Conservation (phyloP, 1,284 basidiomycete genomes). For the Meira nashicola region DNA sequence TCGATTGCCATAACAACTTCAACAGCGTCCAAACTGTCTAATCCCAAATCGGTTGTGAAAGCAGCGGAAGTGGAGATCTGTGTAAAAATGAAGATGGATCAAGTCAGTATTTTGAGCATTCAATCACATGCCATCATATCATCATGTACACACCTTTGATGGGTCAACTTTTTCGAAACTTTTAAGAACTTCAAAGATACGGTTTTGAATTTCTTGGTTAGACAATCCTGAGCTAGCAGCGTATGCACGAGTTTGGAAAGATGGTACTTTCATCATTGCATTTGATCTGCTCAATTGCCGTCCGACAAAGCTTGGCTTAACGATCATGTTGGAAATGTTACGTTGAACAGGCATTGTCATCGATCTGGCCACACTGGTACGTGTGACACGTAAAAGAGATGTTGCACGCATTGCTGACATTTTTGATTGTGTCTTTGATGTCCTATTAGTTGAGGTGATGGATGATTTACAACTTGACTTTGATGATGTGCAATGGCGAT, state of each 20-base stretch:
- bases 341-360: background rate
- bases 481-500: no score
- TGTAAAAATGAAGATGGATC: background rate
- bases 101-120: background rate
- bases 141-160: constrained; percentile 58
- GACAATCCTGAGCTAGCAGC: constrained; percentile 71
- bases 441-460: no score
- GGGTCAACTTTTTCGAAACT: constrained; percentile 91
- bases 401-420: constrained; percentile 3
- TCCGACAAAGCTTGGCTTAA: background rate
- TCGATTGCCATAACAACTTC: constrained; percentile 99
- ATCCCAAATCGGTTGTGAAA: constrained; percentile 81
- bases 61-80: constrained; percentile 71
- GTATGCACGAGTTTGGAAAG: constrained; percentile 57
- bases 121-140: background rate
- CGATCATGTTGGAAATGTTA: background rate
- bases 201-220: constrained; percentile 70
- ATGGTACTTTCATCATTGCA: constrained; percentile 9
- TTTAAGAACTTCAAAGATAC: constrained; percentile 83
- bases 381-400: background rate
- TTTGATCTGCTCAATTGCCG: no score
- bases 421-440: background rate
- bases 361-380: background rate
- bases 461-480: no score
- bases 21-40: constrained; percentile 95